Conservation (phyloP, 2,329 filamentous ascomycete species). For the Penicillium sp. region DNA sequence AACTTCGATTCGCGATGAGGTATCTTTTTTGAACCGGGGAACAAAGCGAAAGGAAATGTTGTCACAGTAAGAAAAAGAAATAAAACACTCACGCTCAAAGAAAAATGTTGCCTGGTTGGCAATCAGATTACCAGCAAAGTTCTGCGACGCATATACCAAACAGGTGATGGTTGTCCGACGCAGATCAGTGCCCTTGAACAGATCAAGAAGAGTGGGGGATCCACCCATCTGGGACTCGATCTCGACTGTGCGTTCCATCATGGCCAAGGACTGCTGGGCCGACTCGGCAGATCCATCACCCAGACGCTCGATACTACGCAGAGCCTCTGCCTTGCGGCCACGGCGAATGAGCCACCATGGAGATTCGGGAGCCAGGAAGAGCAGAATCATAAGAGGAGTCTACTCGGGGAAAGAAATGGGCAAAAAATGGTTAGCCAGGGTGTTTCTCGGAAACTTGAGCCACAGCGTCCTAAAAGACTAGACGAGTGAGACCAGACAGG, state of each 20-base stretch:
- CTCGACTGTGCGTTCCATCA: constrained; percentile 31
- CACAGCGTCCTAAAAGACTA: too few species aligned
- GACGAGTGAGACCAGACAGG: background rate
- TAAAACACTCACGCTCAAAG: constrained; percentile 38
- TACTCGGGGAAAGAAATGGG: background rate
- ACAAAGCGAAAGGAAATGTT: too few species aligned
- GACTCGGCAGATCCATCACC: constrained; percentile 13
- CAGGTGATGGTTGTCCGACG: constrained; percentile 30
- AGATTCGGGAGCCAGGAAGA: constrained; percentile 25
- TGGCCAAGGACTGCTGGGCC: constrained; percentile 21
- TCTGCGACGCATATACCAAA: constrained; percentile 29
- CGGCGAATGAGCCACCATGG: constrained; percentile 27
- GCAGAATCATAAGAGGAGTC: constrained; percentile 24
- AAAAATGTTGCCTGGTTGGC: constrained; percentile 60
- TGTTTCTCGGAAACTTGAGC: background rate
- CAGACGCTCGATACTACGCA: constrained; percentile 22
- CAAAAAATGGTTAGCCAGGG: background rate
- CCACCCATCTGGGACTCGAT: constrained; percentile 25
- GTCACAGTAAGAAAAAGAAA: too few species aligned
- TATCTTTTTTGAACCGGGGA: background rate
- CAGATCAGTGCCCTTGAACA: constrained; percentile 29
- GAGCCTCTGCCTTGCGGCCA: constrained; percentile 20
- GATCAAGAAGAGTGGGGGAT: constrained; percentile 24
- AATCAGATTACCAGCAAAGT: constrained; percentile 58
- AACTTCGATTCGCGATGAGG: background rate